Percentiles rank a stretch among this genome's conserved stretches.
Evolutionary conservation across 257 asterid genomes (phyloP).

Genomic region (Solanum microdontum): DNA sequence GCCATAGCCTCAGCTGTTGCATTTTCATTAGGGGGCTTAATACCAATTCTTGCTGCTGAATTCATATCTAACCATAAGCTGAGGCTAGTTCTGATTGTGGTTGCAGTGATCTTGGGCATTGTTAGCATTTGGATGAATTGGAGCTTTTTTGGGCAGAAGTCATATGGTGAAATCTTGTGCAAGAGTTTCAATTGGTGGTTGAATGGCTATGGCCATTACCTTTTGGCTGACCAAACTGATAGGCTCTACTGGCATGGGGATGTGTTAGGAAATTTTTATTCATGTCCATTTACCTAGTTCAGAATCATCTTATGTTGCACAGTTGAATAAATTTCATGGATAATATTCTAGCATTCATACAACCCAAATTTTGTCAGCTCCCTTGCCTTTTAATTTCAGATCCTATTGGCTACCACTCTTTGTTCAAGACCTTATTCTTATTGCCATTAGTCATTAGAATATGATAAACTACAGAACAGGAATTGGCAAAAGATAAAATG

Average conservation of each 20-base stretch:
- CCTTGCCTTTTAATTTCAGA: background rate
- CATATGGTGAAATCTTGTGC: conserved; percentile 24
- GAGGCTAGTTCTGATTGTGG: conserved; percentile 38
- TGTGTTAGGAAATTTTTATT: background rate
- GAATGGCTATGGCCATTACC: conserved; percentile 68
- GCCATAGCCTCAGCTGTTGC: conserved; percentile 55
- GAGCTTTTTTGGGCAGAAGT: conserved; percentile 47
- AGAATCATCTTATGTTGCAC: background rate
- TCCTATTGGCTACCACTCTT: background rate
- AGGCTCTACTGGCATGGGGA: conserved; percentile 4
- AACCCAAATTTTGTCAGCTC: background rate
- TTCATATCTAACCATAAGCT: conserved; percentile 25
- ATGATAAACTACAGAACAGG: background rate
- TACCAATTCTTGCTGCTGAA: conserved; percentile 60
- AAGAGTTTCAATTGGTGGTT: conserved; percentile 60
- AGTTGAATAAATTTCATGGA: background rate
- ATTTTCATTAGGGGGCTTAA: conserved; percentile 44
- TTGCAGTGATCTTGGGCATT: conserved; percentile 39
- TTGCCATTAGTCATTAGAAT: background rate
- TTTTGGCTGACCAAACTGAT: conserved; percentile 28
- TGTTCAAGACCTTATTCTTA: background rate
- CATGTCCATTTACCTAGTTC: background rate
- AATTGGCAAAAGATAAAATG: background rate
- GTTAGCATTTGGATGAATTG: conserved; percentile 38
- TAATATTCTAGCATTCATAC: background rate